These are phyloP conservation scores for Corchorus olitorius DNA, from an alignment of 345 rosid species.

Conservation along the genomic window DNA sequence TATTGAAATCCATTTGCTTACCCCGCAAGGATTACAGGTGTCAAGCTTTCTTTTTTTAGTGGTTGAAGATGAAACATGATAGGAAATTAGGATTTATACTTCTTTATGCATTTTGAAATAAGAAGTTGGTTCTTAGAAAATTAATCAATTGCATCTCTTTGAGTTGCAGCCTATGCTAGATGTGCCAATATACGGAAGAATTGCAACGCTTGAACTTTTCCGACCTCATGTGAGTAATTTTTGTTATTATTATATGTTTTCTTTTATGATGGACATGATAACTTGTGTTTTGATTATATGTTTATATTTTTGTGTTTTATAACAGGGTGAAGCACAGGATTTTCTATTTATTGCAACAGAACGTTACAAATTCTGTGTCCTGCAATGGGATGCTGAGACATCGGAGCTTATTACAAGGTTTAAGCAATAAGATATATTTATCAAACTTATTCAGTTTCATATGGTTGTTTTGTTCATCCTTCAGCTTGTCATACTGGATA, in stretches of 20 bases:
- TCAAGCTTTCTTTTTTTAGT: not conserved
- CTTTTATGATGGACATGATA: not conserved
- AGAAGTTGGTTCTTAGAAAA: not conserved
- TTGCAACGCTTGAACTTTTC: conserved; percentile 87
- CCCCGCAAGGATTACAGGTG: conserved; percentile 89
- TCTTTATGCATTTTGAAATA: not conserved
- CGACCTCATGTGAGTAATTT: conserved; percentile 82
- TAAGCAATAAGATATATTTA: not conserved
- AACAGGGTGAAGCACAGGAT: conserved; percentile 90
- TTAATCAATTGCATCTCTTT: not conserved
- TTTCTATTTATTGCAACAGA: conserved; percentile 88
- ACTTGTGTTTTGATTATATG: conserved; percentile 6
- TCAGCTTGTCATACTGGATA: not conserved
- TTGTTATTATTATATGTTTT: not conserved
- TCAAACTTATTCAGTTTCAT: not conserved
- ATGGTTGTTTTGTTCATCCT: not conserved
- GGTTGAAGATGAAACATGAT: not conserved
- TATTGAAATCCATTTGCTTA: conserved; percentile 80
- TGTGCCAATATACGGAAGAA: conserved; percentile 94
- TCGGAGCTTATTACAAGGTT: conserved; percentile 93
- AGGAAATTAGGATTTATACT: not conserved
- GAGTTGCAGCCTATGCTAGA: conserved; percentile 77
- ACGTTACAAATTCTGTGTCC: conserved; percentile 87
- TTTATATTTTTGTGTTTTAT: conserved; percentile 16
- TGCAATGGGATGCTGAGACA: conserved; percentile 84